Evolutionary conservation across 2,329 filamentous ascomycete genomes (phyloP).

Genomic region (Cephalotrichum gorgonifer): DNA sequence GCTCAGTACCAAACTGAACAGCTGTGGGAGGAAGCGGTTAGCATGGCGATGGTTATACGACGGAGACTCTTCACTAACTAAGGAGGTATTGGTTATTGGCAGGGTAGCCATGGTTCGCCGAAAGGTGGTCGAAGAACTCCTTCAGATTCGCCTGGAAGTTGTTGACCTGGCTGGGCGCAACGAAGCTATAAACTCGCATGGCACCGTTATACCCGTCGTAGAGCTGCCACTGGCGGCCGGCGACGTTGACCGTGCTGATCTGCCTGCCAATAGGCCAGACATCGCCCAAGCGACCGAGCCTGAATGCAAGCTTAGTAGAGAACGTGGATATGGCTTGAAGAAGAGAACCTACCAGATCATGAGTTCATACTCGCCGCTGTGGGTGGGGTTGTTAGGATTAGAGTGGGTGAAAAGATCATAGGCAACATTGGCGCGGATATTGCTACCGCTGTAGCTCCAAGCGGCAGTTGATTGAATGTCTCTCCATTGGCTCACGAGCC

Average conservation of each 20-base stretch:
- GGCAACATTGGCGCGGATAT: conserved; percentile 40
- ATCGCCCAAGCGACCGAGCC: conserved; percentile 12
- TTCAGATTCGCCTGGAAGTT: conserved; percentile 47
- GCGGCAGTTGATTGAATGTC: conserved; percentile 21
- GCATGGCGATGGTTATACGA: conserved; percentile 10
- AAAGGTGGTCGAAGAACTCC: conserved; percentile 47
- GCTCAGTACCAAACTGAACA: conserved; percentile 36
- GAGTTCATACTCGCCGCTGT: conserved; percentile 42
- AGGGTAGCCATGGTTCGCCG: conserved; percentile 32
- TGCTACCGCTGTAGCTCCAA: conserved; percentile 18
- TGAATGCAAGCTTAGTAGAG: not conserved
- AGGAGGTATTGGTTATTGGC: conserved; percentile 38
- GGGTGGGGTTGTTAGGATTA: conserved; percentile 23
- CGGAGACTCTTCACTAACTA: conserved; percentile 11
- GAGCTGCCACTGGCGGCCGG: conserved; percentile 43
- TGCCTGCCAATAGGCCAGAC: conserved; percentile 17
- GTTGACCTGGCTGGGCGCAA: conserved; percentile 27
- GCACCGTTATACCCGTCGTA: conserved; percentile 50
- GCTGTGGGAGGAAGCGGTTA: conserved; percentile 11
- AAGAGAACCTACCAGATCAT: conserved; percentile 41
- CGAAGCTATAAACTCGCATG: conserved; percentile 50
- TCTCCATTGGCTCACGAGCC: conserved; percentile 19
- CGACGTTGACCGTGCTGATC: conserved; percentile 43
- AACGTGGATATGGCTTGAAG: not conserved
- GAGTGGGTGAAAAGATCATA: conserved; percentile 48